These are phyloP conservation scores for Monilinia polystroma DNA, from an alignment of 2,329 filamentous ascomycete species.

Conservation along the genomic window DNA sequence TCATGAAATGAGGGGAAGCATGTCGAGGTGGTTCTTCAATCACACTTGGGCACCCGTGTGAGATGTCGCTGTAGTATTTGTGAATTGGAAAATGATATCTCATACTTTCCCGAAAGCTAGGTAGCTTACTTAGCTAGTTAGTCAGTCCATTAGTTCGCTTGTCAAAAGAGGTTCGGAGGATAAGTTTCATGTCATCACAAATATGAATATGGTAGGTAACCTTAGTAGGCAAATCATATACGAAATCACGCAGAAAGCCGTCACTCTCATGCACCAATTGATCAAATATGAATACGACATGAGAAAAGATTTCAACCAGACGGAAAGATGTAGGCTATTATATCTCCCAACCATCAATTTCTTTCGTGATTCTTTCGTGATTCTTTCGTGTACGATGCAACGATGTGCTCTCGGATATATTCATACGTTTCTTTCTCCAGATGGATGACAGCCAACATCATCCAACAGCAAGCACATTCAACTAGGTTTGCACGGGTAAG, in stretches of 20 bases:
- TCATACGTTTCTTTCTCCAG: background rate
- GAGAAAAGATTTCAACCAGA: conserved; percentile 3
- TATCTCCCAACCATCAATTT: background rate
- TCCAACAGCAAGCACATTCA: conserved; percentile 5
- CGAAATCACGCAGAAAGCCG: conserved; percentile 17
- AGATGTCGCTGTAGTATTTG: conserved; percentile 4
- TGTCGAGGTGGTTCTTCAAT: too few species aligned
- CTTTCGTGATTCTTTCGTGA: background rate
- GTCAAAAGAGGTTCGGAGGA: background rate
- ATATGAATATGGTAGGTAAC: background rate
- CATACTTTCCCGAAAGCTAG: too few species aligned
- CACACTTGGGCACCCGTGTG: conserved; percentile 9
- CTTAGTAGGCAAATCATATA: conserved; percentile 13
- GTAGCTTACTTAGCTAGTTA: too few species aligned
- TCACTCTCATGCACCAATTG: conserved; percentile 16
- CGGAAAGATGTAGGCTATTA: background rate
- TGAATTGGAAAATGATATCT: conserved; percentile 1
- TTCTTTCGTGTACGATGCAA: background rate
- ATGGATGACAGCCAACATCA: background rate
- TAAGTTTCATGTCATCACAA: conserved; percentile 8
- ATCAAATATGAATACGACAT: conserved; percentile 21
- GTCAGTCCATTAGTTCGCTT: too few species aligned
- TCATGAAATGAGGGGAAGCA: background rate
- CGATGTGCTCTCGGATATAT: background rate
- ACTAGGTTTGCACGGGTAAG: conserved; percentile 17